phyloP scores from a whole-genome alignment of 78 protist species.

The Dictyostelium intermedium region DNA sequence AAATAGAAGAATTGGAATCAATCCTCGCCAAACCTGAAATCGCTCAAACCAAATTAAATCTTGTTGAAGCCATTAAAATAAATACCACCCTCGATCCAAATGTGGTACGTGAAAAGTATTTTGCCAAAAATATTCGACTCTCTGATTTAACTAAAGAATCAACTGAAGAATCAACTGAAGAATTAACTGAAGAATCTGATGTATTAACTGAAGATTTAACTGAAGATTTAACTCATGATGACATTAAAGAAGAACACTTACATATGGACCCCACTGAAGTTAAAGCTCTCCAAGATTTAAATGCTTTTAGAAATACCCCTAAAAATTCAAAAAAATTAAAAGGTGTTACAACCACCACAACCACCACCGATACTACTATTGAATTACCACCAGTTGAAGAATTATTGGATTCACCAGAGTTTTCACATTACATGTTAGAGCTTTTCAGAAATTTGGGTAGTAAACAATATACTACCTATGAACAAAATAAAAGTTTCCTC shows the following conservation, averaged over 20 bases:
- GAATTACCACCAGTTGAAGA: not conserved
- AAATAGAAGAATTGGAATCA: not conserved
- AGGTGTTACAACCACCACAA: too few relatives aligned
- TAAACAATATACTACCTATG: not conserved
- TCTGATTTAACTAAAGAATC: not conserved
- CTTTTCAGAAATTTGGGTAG: not conserved
- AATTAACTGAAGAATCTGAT: not conserved
- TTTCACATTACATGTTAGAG: not conserved
- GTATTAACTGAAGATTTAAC: too few relatives aligned
- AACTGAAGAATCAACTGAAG: not conserved
- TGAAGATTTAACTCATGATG: not conserved
- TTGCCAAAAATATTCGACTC: not conserved
- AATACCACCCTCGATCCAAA: not conserved
- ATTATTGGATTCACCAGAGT: not conserved
- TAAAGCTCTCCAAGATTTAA: too few relatives aligned
- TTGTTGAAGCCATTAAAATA: not conserved
- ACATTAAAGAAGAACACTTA: too few relatives aligned
- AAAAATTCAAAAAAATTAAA: too few relatives aligned
- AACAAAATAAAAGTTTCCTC: not conserved
- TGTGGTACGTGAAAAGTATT: too few relatives aligned
- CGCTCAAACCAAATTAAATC: not conserved
- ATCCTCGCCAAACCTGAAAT: not conserved
- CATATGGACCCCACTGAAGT: too few relatives aligned
- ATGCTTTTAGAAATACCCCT: too few relatives aligned
- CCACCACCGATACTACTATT: too few relatives aligned